These are phyloP conservation scores for Ceratobasidium sp. DNA, from an alignment of 1,284 basidiomycete genomes.

Conservation along the genomic window DNA sequence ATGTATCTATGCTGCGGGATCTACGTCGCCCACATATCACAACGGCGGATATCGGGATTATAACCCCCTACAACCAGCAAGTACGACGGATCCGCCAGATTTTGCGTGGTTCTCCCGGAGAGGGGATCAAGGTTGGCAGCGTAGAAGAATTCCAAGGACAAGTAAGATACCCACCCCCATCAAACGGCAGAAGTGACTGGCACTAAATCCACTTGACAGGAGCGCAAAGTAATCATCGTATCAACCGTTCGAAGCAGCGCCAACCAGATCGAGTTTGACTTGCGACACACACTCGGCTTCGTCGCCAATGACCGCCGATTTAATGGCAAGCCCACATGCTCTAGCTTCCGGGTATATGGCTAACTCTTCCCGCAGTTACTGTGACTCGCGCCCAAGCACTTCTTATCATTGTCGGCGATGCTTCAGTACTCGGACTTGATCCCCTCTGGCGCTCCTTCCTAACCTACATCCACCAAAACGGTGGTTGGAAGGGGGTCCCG, in stretches of 20 bases:
- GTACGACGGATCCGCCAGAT: constrained; percentile 61
- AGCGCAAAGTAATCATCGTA: constrained; percentile 68
- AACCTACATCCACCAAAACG: constrained; percentile 63
- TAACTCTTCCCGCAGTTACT: constrained; percentile 59
- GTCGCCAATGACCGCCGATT: constrained; percentile 72
- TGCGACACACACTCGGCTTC: constrained; percentile 65
- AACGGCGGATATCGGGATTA: constrained; percentile 65
- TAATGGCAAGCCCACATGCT: constrained; percentile 63
- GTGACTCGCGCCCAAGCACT: constrained; percentile 70
- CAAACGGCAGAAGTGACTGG: not conserved
- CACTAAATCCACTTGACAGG: constrained; percentile 55
- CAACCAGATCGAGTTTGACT: constrained; percentile 65
- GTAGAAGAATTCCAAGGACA: constrained; percentile 76
- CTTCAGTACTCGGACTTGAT: constrained; percentile 65
- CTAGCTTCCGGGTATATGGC: constrained; percentile 54
- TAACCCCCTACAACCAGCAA: constrained; percentile 69
- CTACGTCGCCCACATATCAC: constrained; percentile 56
- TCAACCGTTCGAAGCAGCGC: constrained; percentile 73
- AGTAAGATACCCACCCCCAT: constrained; percentile 56
- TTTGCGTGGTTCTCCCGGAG: constrained; percentile 56
- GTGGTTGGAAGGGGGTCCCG: constrained; percentile 63
- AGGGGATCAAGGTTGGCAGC: constrained; percentile 65
- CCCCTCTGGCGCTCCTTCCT: constrained; percentile 67
- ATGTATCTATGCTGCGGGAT: constrained; percentile 58
- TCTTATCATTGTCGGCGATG: constrained; percentile 69